These are phyloP conservation scores for Tubosaeta sp. DNA, from an alignment of 768 basidiomycete species.

Conservation along the genomic window DNA sequence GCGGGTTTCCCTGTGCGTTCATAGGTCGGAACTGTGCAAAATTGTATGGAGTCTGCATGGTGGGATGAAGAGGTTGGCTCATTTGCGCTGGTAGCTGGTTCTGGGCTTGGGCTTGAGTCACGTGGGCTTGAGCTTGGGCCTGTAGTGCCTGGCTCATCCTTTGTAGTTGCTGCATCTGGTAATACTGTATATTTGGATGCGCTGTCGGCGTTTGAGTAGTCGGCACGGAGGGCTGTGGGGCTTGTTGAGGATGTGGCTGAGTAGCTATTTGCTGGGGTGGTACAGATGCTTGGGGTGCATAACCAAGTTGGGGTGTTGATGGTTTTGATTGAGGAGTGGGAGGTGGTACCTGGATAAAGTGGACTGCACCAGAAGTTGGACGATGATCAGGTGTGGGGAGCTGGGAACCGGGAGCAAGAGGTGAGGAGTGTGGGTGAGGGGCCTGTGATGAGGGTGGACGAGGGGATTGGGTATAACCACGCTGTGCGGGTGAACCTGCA, in stretches of 20 bases:
- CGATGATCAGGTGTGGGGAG: conserved; percentile 25
- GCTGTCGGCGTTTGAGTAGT: conserved; percentile 20
- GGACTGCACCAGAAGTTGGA: conserved; percentile 16
- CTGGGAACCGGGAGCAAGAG: conserved; percentile 27
- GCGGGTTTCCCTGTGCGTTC: conserved; percentile 24
- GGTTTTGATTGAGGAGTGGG: conserved; percentile 24
- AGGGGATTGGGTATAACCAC: conserved; percentile 33
- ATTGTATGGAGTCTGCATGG: conserved; percentile 30
- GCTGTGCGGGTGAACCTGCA: conserved; percentile 28
- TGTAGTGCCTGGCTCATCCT: conserved; percentile 21
- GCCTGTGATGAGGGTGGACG: conserved; percentile 32
- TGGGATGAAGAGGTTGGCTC: conserved; percentile 25
- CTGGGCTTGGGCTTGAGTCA: conserved; percentile 21
- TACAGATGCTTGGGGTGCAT: conserved; percentile 17
- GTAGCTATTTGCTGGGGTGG: conserved; percentile 18
- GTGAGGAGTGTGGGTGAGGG: conserved; percentile 27
- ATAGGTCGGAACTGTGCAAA: conserved; percentile 33
- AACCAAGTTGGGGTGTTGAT: conserved; percentile 27
- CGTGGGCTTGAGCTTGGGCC: conserved; percentile 18
- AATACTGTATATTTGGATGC: conserved; percentile 18
- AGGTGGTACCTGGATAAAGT: conserved; percentile 27
- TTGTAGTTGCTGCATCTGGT: conserved; percentile 18
- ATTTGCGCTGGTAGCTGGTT: conserved; percentile 23
- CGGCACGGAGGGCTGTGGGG: conserved; percentile 19
- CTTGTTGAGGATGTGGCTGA: conserved; percentile 22